phyloP scores from a whole-genome alignment of 306 rosid species.

The Luffa aegyptiaca region DNA sequence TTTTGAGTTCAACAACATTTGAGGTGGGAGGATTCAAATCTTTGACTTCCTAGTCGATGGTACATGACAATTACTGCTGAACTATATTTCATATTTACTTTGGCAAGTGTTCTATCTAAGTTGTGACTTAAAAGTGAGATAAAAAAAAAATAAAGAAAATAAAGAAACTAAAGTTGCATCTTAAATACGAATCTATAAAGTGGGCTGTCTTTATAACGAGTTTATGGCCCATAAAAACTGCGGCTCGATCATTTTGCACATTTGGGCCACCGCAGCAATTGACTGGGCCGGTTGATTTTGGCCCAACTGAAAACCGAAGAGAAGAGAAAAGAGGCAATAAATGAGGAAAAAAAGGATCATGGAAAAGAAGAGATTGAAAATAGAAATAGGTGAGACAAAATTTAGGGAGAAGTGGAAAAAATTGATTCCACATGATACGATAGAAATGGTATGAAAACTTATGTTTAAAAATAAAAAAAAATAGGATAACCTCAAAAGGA shows the following conservation, averaged over 20 bases:
- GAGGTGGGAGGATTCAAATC: too few species aligned
- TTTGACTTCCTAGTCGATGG: too few species aligned
- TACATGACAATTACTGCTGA: too few species aligned
- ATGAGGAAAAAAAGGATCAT: not conserved
- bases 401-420: not conserved
- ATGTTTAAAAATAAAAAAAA: not conserved
- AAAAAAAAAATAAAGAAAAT: too few species aligned
- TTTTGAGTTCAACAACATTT: too few species aligned
- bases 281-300: not conserved
- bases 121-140: too few species aligned
- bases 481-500: not conserved
- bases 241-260: not conserved
- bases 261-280: not conserved
- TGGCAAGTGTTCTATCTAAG: too few species aligned
- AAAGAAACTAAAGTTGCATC: too few species aligned
- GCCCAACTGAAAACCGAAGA: not conserved
- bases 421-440: not conserved
- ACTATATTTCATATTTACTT: too few species aligned
- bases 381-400: not conserved
- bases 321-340: not conserved
- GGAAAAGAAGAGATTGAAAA: not conserved
- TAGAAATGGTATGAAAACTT: not conserved
- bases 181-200: too few species aligned
- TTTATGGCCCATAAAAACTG: not conserved
- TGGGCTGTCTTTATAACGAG: too few species aligned